phyloP scores from a whole-genome alignment of 305 asterid genomes.

The Solanum hybrid region DNA sequence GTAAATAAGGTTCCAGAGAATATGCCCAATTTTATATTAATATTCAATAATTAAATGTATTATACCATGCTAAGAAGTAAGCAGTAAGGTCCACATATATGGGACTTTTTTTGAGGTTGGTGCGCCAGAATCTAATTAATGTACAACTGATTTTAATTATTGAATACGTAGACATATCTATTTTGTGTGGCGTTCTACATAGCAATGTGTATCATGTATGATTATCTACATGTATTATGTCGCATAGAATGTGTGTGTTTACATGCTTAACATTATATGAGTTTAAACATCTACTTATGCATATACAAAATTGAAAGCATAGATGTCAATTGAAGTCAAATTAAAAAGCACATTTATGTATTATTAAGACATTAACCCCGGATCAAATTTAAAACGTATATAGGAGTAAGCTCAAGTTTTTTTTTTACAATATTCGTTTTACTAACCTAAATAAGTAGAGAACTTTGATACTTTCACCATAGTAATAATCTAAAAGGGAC shows the following conservation, averaged over 20 bases:
- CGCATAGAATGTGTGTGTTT: too few relatives aligned
- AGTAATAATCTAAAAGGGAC: neutral
- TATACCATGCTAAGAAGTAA: neutral
- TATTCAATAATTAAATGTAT: neutral
- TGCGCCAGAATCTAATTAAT: too few relatives aligned
- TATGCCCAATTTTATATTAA: neutral
- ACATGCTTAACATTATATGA: too few relatives aligned
- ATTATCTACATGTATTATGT: too few relatives aligned
- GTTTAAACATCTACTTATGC: too few relatives aligned
- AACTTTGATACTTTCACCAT: neutral
- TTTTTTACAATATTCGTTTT: neutral
- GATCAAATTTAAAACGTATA: neutral
- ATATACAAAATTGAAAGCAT: too few relatives aligned
- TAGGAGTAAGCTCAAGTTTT: neutral
- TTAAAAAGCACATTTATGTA: too few relatives aligned
- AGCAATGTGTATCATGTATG: neutral
- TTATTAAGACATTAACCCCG: neutral
- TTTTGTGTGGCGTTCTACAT: neutral
- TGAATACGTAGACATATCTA: too few relatives aligned
- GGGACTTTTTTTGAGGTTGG: neutral
- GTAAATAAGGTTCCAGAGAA: too few relatives aligned
- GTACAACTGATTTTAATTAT: neutral
- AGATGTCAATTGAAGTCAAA: neutral
- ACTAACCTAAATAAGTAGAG: neutral
- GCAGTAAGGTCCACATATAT: neutral